Evolutionary conservation across 257 asterid genomes (phyloP).

Genomic region (Jasminum sambac): DNA sequence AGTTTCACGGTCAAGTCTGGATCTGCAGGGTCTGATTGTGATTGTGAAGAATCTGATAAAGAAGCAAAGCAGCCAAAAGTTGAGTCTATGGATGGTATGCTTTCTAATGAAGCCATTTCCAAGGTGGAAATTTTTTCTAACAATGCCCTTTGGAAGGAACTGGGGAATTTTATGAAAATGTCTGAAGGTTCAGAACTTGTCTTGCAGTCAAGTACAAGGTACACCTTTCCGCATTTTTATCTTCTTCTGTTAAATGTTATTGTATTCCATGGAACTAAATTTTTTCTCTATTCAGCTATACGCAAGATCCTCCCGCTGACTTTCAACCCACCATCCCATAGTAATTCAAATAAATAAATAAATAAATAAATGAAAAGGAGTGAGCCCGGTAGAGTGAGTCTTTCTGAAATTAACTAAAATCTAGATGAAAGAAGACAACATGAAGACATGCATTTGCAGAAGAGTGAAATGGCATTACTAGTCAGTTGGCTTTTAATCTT

Average conservation of each 20-base stretch:
- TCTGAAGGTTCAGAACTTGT: constrained; percentile 45
- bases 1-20: constrained; percentile 48
- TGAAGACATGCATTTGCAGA: not conserved
- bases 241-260: constrained; percentile 17
- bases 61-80: constrained; percentile 23
- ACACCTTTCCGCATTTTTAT: constrained; percentile 12
- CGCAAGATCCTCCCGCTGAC: no score
- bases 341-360: not conserved
- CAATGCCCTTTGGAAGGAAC: constrained; percentile 68
- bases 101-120: constrained; percentile 40
- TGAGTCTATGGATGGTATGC: constrained; percentile 30
- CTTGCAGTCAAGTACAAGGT: constrained; percentile 69
- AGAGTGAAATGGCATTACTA: not conserved
- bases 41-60: constrained; percentile 30
- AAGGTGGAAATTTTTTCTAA: constrained; percentile 41
- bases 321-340: no score
- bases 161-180: constrained; percentile 53
- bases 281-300: no score
- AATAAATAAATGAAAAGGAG: not conserved
- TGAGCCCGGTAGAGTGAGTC: not conserved
- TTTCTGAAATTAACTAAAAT: not conserved
- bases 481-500: not conserved
- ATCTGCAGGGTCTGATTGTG: constrained; percentile 25
- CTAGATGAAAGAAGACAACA: not conserved
- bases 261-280: constrained; percentile 9